Conservation (phyloP, 441 rosid species). For the Kokia cookei region DNA sequence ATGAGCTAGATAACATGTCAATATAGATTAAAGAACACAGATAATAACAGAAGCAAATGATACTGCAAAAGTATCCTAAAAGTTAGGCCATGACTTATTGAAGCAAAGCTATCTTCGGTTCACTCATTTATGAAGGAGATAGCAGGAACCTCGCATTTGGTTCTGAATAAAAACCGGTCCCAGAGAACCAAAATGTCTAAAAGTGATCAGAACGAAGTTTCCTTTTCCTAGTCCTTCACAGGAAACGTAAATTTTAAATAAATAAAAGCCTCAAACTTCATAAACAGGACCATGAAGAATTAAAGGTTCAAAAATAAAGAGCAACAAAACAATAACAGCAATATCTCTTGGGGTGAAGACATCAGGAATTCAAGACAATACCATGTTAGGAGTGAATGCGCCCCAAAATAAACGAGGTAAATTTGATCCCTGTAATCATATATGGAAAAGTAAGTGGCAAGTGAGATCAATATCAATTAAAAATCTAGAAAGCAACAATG, state of each 20-base stretch:
- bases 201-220: background rate
- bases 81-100: background rate
- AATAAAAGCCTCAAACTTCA: background rate
- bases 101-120: background rate
- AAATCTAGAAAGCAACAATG: background rate
- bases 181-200: background rate
- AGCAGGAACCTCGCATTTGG: background rate
- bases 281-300: background rate
- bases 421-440: slow-evolving; percentile 68
- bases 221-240: background rate
- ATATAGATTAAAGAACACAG: background rate
- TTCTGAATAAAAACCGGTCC: background rate
- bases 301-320: background rate
- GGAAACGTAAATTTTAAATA: background rate
- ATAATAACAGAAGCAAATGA: background rate
- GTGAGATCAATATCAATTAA: background rate
- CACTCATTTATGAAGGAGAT: background rate
- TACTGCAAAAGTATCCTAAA: background rate
- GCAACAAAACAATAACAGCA: background rate
- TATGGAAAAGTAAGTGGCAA: slow-evolving; percentile 1
- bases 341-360: background rate
- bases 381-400: slow-evolving; percentile 70
- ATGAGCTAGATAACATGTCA: background rate
- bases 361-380: slow-evolving; percentile 18
- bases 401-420: slow-evolving; percentile 83